Conservation (phyloP, 176 grass and related monocot species). For the Eragrostis curvula region DNA sequence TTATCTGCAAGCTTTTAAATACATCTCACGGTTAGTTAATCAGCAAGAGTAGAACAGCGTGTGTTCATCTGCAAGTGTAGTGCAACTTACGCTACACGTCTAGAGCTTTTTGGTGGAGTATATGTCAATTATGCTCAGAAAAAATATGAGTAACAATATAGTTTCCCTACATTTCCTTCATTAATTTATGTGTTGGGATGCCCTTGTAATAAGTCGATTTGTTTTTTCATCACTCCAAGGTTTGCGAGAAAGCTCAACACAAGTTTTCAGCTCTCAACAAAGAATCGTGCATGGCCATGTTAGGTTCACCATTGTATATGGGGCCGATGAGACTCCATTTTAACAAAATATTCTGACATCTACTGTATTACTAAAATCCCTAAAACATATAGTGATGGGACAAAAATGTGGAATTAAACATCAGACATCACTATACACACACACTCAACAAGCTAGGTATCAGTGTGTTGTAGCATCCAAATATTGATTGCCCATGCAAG, state of each 20-base stretch:
- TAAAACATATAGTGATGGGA: too few species aligned
- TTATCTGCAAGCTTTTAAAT: not conserved
- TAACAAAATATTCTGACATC: not conserved
- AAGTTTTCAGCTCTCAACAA: not conserved
- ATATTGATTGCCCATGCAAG: not conserved
- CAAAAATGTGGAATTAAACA: too few species aligned
- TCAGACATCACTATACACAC: not conserved
- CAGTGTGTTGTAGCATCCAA: not conserved
- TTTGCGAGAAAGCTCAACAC: not conserved
- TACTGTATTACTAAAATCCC: not conserved
- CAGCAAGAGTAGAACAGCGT: constrained; percentile 1
- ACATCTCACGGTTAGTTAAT: not conserved
- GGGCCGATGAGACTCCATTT: not conserved
- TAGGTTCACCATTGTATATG: not conserved
- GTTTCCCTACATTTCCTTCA: not conserved
- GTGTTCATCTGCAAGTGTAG: not conserved
- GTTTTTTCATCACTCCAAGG: not conserved
- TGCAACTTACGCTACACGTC: not conserved
- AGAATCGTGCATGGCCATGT: not conserved
- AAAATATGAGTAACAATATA: not conserved
- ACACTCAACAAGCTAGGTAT: not conserved
- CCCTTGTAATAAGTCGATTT: not conserved
- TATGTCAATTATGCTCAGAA: not conserved
- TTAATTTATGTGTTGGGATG: not conserved
- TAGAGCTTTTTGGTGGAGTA: not conserved